Percentiles rank a stretch among this genome's conserved stretches.
These are phyloP conservation scores for Carex kokanica DNA, from an alignment of 176 grass and related monocot genomes.

Conservation along the genomic window DNA sequence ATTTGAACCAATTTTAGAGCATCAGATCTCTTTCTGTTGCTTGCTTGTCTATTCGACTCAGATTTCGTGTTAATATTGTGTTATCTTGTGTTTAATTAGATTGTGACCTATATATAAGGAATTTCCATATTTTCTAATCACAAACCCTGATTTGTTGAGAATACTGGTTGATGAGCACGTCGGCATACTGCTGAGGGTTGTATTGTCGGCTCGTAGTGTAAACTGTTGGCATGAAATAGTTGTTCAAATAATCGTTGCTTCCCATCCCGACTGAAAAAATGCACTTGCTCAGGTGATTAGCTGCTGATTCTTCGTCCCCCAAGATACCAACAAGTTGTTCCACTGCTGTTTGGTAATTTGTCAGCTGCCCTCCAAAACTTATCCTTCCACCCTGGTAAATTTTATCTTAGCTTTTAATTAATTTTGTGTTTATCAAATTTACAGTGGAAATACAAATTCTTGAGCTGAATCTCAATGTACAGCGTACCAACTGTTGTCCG, in stretches of 20 bases:
- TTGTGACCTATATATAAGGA: neutral
- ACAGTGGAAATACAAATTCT: neutral
- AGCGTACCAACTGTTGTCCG: conserved; percentile 62
- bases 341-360: conserved; percentile 73
- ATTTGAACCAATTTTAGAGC: neutral
- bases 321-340: conserved; percentile 59
- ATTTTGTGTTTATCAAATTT: neutral
- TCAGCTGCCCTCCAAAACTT: conserved; percentile 52
- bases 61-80: neutral
- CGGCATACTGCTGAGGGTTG: conserved; percentile 72
- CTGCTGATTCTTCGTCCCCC: conserved; percentile 59
- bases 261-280: conserved; percentile 87
- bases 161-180: conserved; percentile 58
- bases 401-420: neutral
- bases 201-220: conserved; percentile 58
- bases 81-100: neutral
- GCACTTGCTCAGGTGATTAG: conserved; percentile 80
- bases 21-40: neutral
- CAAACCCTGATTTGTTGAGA: conserved; percentile 49
- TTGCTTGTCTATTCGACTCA: neutral
- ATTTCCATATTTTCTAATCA: neutral
- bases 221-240: conserved; percentile 89
- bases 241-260: conserved; percentile 98
- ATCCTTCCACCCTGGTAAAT: conserved; percentile 51
- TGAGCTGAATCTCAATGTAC: neutral